Conservation (phyloP, 1,139 yeast genomes). For the Pichia terricola region DNA sequence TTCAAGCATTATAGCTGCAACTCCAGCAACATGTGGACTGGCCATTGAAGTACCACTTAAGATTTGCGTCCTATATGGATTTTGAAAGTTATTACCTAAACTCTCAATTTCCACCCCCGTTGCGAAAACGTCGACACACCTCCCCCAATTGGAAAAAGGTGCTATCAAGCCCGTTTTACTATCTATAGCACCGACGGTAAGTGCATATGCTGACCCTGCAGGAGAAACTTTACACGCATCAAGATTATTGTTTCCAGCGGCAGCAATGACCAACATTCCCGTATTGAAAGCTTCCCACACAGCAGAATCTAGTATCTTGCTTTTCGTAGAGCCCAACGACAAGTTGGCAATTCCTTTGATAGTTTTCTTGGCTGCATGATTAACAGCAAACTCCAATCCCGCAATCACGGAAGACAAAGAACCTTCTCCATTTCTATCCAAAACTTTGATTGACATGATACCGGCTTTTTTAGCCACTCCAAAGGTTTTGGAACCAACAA, state of each 20-base stretch:
- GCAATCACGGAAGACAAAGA: slow-evolving; percentile 55
- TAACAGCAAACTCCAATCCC: slow-evolving; percentile 64
- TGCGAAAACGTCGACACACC: slow-evolving; percentile 76
- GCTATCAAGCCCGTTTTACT: slow-evolving; percentile 63
- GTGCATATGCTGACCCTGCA: slow-evolving; percentile 44
- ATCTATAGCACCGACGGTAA: slow-evolving; percentile 83
- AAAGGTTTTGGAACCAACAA: slow-evolving; percentile 66
- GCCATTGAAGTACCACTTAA: slow-evolving; percentile 88
- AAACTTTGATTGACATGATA: slow-evolving; percentile 62
- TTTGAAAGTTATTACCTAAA: slow-evolving; percentile 25
- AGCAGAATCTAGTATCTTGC: slow-evolving; percentile 59
- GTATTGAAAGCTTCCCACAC: slow-evolving; percentile 58
- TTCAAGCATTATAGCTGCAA: slow-evolving; percentile 56
- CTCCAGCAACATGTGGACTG: slow-evolving; percentile 70
- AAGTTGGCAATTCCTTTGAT: slow-evolving; percentile 64
- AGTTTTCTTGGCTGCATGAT: slow-evolving; percentile 30
- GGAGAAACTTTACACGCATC: slow-evolving; percentile 68
- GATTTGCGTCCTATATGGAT: slow-evolving; percentile 27
- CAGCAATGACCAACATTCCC: slow-evolving; percentile 74
- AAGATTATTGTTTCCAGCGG: slow-evolving; percentile 76
- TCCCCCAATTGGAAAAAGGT: slow-evolving; percentile 78
- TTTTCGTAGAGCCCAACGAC: slow-evolving; percentile 66
- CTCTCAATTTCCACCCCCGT: slow-evolving; percentile 63
- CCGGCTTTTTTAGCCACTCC: slow-evolving; percentile 71
- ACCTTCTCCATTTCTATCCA: slow-evolving; percentile 58